Evolutionary conservation across 495 filamentous ascomycete species (phyloP).

Genomic region (Aspergillus indologenus): DNA sequence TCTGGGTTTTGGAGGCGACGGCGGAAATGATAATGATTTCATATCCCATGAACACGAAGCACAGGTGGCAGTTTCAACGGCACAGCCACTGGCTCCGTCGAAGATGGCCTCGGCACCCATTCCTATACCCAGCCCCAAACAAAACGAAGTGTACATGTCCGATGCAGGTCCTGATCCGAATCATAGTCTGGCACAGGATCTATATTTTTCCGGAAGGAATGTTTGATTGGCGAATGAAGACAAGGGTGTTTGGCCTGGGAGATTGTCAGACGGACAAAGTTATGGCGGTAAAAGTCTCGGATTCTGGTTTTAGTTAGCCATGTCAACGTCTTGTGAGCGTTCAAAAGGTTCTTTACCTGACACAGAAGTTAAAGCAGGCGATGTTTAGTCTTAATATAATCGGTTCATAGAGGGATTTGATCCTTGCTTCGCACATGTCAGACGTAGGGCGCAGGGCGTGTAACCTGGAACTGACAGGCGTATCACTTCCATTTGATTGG

Average conservation of each 20-base stretch:
- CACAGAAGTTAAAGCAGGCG: background rate
- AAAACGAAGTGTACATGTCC: conserved; percentile 13
- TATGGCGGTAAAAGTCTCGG: background rate
- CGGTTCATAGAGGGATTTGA: background rate
- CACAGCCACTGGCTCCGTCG: background rate
- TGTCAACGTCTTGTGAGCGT: background rate
- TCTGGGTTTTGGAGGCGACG: conserved; percentile 14
- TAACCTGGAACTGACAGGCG: background rate
- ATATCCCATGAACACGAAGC: conserved; percentile 1
- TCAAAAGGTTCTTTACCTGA: background rate
- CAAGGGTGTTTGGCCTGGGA: no score
- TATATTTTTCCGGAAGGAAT: background rate
- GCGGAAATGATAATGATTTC: background rate
- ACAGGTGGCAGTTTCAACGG: conserved; percentile 19
- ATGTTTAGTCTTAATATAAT: background rate
- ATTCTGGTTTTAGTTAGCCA: background rate
- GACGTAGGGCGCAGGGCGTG: background rate
- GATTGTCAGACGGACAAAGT: no score
- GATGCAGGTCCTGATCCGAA: conserved; percentile 8
- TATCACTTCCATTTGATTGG: background rate
- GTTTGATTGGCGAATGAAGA: background rate
- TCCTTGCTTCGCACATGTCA: background rate
- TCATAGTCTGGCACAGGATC: background rate
- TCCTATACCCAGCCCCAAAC: conserved; percentile 17
- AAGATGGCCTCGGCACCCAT: conserved; percentile 13